A percentile compares a stretch with the other conserved stretches of the same genome.
These are phyloP conservation scores for Podila epigama DNA, from an alignment of 192 early-diverging fungal genomes.

Conservation along the genomic window DNA sequence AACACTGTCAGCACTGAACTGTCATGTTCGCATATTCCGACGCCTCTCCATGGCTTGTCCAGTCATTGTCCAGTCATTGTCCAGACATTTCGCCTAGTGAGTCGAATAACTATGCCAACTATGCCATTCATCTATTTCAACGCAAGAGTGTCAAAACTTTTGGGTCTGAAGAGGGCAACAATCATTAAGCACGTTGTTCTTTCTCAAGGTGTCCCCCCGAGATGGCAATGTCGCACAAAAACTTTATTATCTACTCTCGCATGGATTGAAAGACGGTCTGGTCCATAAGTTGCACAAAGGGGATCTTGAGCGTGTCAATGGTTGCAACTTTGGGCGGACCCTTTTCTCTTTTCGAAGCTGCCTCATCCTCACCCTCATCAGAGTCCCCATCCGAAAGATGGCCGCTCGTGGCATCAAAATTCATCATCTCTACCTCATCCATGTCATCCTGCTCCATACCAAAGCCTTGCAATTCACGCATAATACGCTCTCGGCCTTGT, in stretches of 20 bases:
- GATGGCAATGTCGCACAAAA: neutral
- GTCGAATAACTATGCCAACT: too few species aligned
- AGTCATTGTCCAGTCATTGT: too few species aligned
- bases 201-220: too few species aligned
- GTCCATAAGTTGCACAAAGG: constrained; percentile 18
- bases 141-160: too few species aligned
- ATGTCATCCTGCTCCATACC: constrained; percentile 40
- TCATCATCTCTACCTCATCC: constrained; percentile 46
- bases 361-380: neutral
- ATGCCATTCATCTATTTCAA: too few species aligned
- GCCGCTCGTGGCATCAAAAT: neutral
- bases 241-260: neutral
- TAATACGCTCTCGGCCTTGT: constrained; percentile 5
- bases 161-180: too few species aligned
- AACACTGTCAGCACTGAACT: too few species aligned
- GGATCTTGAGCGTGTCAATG: neutral
- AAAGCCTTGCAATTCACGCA: constrained; percentile 1
- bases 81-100: too few species aligned
- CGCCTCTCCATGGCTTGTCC: too few species aligned
- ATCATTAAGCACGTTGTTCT: too few species aligned
- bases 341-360: constrained; percentile 4
- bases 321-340: constrained; percentile 9
- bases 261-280: constrained; percentile 6
- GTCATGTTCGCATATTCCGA: too few species aligned
- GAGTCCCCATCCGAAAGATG: neutral